Percentiles rank a stretch among this genome's conserved stretches.
phyloP scores from a whole-genome alignment of 2,329 filamentous ascomycete species.

The Orbilia javanica region DNA sequence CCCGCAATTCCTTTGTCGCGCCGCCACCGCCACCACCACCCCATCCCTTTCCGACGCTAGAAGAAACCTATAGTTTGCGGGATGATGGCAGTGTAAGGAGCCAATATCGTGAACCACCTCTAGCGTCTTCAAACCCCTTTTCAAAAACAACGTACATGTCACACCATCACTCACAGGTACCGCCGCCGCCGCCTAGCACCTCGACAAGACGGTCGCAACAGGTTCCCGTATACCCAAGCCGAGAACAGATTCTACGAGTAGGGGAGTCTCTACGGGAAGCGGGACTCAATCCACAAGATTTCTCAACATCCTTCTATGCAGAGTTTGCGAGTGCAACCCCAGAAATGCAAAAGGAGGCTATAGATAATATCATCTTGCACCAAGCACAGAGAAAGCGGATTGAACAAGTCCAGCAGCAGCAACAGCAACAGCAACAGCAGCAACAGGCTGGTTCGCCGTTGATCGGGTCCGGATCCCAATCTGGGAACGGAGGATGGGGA shows the following conservation, averaged over 20 bases:
- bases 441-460: constrained; percentile 26
- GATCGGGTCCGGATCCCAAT: constrained; percentile 29
- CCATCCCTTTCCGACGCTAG: constrained; percentile 44
- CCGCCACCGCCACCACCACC: constrained; percentile 24
- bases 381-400: constrained; percentile 44
- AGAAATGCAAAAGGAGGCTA: constrained; percentile 54
- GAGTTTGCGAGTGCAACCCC: constrained; percentile 49
- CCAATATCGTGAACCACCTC: constrained; percentile 50
- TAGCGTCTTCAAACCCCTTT: constrained; percentile 53
- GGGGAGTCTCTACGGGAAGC: constrained; percentile 40
- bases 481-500: constrained; percentile 50
- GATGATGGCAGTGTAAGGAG: constrained; percentile 55
- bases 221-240: constrained; percentile 37
- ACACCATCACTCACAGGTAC: constrained; percentile 28
- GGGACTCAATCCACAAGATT: constrained; percentile 46
- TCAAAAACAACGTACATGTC: constrained; percentile 52
- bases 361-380: constrained; percentile 50
- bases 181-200: constrained; percentile 26
- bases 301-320: constrained; percentile 44
- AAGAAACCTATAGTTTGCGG: constrained; percentile 46
- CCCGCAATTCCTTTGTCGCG: constrained; percentile 37
- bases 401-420: constrained; percentile 34
- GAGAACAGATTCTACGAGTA: constrained; percentile 42
- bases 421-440: constrained; percentile 24
- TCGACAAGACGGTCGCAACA: constrained; percentile 38